phyloP scores from a whole-genome alignment of 1,139 yeast species.

The Eremothecium cymbalariae region DNA sequence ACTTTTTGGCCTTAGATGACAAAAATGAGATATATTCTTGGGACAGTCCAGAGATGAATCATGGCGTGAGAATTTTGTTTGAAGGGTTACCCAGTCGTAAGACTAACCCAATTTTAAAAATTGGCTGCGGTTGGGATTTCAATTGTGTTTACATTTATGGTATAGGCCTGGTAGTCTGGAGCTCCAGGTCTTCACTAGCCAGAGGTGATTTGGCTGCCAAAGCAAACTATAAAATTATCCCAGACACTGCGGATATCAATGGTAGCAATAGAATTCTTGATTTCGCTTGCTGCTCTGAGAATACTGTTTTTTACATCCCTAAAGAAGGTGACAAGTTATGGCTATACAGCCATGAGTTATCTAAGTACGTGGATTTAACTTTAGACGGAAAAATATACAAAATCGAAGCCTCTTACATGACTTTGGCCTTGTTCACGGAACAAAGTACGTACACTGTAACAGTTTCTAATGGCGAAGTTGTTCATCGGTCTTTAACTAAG shows the following conservation, averaged over 20 bases:
- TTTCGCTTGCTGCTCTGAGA: constrained; percentile 46
- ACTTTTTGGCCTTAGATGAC: constrained; percentile 55
- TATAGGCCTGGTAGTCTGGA: constrained; percentile 59
- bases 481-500: constrained; percentile 17
- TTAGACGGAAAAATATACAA: constrained; percentile 24
- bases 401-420: constrained; percentile 25
- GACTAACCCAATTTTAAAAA: constrained; percentile 36
- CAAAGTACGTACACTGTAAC: constrained; percentile 34
- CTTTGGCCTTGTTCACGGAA: constrained; percentile 48
- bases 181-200: constrained; percentile 35
- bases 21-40: constrained; percentile 49
- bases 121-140: constrained; percentile 65
- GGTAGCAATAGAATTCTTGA: constrained; percentile 41
- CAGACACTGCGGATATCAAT: constrained; percentile 32
- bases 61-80: constrained; percentile 45
- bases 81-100: constrained; percentile 18
- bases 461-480: constrained; percentile 37
- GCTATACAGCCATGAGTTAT: constrained; percentile 34
- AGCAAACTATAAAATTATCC: constrained; percentile 39
- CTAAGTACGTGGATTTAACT: constrained; percentile 18
- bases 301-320: constrained; percentile 44
- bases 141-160: constrained; percentile 45
- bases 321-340: constrained; percentile 38
- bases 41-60: constrained; percentile 43
- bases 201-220: constrained; percentile 26